Base-by-base conservation (phyloP, 306 rosid species). In the Vigna nakashimae region DNA sequence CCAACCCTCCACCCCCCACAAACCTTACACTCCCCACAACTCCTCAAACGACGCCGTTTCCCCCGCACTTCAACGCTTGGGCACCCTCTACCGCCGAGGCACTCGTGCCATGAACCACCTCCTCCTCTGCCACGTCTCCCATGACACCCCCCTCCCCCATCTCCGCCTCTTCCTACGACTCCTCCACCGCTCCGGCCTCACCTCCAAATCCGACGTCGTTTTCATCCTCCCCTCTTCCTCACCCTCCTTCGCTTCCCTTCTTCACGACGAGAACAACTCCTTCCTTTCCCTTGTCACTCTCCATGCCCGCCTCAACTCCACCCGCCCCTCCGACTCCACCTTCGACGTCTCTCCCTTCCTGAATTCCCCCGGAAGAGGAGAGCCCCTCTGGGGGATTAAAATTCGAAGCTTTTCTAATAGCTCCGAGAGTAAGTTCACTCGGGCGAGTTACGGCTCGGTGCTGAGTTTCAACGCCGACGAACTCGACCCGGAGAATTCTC, bases 401-500 rank as follows among this genome's bases (percentile, higher is more conserved):
- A 43, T 2, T 40, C 36, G 76, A 40, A 84, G 51, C 42, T 70
- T 70, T 51, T 34, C 1, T 13, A 83, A 77, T 16, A 32, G 17
- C 13, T 65, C 38, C 0, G 5, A 14, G 7, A 17, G 9, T 10
- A 42, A 60, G 66, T 60, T 2, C 15, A 28, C 8, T 53, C 52
- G 49, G 66, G 49, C 87, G 86, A 92, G 87, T 82, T 89, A 88
- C 11, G 98, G 98, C 1, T 92, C 98, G 77, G 89, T 92, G 7
- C 72, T 95, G 78, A 86, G 97, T 50, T 95, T 95, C 32, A 90
- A 91, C 28, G 85, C 86, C 0, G 60, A 82, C 2, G 98, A 95
- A 34, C 91, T 95, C 24, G 98, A 95, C 81, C 89, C 98, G 38
- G 98, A 92, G 82, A 89, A 92, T 81, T 87, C 98, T 46, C 93